Conservation (phyloP, 306 rosid genomes). For the Mimosa pudica region DNA sequence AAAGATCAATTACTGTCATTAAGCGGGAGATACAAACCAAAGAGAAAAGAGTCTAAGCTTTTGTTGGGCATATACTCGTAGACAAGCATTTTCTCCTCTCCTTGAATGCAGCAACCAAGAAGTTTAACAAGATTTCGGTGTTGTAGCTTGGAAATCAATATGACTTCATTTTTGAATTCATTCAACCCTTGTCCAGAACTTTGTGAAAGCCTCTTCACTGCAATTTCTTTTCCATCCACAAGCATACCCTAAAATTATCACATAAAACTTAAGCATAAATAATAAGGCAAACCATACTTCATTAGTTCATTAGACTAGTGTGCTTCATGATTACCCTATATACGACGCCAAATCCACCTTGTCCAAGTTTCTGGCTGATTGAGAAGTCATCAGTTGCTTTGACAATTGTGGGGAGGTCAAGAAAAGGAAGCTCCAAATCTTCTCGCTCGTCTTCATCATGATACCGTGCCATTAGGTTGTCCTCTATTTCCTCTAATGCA, state of each 20-base stretch:
- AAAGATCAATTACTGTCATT: not conserved
- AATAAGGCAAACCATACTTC: not conserved
- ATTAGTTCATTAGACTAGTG: not conserved
- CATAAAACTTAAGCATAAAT: not conserved
- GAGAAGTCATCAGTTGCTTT: conserved; percentile 42
- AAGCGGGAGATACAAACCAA: conserved; percentile 28
- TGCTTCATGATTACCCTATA: conserved; percentile 37
- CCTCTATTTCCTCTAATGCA: conserved; percentile 16
- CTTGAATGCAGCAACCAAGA: conserved; percentile 37
- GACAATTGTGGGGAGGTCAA: conserved; percentile 30
- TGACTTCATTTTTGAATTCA: conserved; percentile 44
- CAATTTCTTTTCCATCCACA: conserved; percentile 35
- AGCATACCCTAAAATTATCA: conserved; percentile 35
- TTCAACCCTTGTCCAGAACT: conserved; percentile 42
- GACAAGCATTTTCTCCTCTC: conserved; percentile 41
- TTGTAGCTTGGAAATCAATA: conserved; percentile 41
- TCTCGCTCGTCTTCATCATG: conserved; percentile 26
- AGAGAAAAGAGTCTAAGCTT: conserved; percentile 39
- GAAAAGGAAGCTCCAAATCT: conserved; percentile 39
- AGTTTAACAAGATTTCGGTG: conserved; percentile 44
- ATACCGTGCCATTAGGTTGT: conserved; percentile 13
- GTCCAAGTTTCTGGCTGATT: conserved; percentile 38
- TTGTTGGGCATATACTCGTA: conserved; percentile 46
- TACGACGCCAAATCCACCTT: conserved; percentile 45
- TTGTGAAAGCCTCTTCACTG: conserved; percentile 44